phyloP scores from a whole-genome alignment of 768 basidiomycete species.

The Gloeostereum incarnatum region DNA sequence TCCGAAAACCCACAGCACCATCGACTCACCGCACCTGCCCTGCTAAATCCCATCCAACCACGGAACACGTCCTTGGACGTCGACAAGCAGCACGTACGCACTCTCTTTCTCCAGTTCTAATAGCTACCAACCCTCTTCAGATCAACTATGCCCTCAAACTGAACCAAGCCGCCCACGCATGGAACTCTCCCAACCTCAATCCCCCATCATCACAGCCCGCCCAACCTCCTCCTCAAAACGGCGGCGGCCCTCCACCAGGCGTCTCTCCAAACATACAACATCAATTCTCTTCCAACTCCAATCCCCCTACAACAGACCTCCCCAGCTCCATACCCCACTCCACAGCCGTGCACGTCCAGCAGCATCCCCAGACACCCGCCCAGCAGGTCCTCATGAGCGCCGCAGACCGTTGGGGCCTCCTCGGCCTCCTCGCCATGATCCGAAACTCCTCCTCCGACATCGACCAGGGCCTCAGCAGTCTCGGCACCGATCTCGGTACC shows the following conservation, averaged over 20 bases:
- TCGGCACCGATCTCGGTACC: slow-evolving; percentile 87
- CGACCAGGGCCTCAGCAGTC: slow-evolving; percentile 72
- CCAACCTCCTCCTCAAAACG: slow-evolving; percentile 14
- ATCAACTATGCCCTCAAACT: slow-evolving; percentile 56
- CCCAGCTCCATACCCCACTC: slow-evolving; percentile 21
- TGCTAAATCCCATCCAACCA: slow-evolving; percentile 41
- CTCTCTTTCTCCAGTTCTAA: slow-evolving; percentile 9
- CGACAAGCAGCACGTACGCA: slow-evolving; percentile 57
- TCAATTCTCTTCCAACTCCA: slow-evolving; percentile 11
- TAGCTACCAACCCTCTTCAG: slow-evolving; percentile 18
- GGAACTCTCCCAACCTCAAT: slow-evolving; percentile 50
- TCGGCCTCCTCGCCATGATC: slow-evolving; percentile 80
- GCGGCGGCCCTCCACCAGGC: slow-evolving; percentile 13
- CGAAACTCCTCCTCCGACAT: slow-evolving; percentile 65
- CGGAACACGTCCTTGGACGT: slow-evolving; percentile 43
- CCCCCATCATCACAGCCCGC: slow-evolving; percentile 22
- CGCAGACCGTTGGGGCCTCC: slow-evolving; percentile 90
- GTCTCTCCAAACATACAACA: slow-evolving; percentile 11
- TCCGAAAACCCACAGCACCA: too few species aligned
- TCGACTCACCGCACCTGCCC: slow-evolving; percentile 52
- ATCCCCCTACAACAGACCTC: slow-evolving; percentile 12
- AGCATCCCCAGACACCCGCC: slow-evolving; percentile 78
- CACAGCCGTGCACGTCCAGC: slow-evolving; percentile 28
- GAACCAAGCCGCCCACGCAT: slow-evolving; percentile 51
- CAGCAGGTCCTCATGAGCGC: slow-evolving; percentile 90